Base-by-base conservation (phyloP, 169 alveolate genomes). In the Plasmodium berghei region DNA sequence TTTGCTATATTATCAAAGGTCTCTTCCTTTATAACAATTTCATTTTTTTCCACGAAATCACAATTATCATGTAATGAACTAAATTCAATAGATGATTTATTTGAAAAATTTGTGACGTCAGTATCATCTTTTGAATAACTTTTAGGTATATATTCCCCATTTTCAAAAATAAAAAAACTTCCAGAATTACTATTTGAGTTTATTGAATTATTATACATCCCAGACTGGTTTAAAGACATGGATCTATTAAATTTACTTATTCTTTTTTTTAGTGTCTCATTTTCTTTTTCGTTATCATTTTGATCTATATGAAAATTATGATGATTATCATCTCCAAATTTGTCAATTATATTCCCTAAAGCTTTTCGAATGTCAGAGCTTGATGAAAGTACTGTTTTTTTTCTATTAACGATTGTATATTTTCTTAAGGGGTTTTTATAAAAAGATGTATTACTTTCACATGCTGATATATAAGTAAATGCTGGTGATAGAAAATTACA, bases 401-500 rank as follows among this genome's bases (percentile, higher is more conserved):
- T 75, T 55, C 89, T 63, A 61, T 75, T 75, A 67, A 75, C 75
- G 56, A 75, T 75, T 58, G 89, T 75, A 20, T 75, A 75, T 67
- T 75, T 75, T 64, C 89, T 75, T 63, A 75, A 48, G 26, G 89
- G 89, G 34, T 75, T 75, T 26, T 75, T 75, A 14, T 54, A 75
- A 24, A 75, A 58, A 67, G 71, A 75, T 12, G 48, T 34, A 45
- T 75, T 75, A 9, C 89, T 75, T 75, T 75, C 86, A 72, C 91
- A 85, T 48, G 92, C 80, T 58, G 87, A 87, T 88, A 93, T 40
- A 86, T 87, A 64, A 34, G 89, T 67, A 92, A 75, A 75, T 46
- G 89, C 92, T 5, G 96, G 96, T 26, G 92, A 87, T 63, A 90
- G 54, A 48, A 92, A 93, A 88, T 93, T 90, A 66, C 96, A 93